Conservation (phyloP, 306 rosid genomes). For the Pueraria montana region DNA sequence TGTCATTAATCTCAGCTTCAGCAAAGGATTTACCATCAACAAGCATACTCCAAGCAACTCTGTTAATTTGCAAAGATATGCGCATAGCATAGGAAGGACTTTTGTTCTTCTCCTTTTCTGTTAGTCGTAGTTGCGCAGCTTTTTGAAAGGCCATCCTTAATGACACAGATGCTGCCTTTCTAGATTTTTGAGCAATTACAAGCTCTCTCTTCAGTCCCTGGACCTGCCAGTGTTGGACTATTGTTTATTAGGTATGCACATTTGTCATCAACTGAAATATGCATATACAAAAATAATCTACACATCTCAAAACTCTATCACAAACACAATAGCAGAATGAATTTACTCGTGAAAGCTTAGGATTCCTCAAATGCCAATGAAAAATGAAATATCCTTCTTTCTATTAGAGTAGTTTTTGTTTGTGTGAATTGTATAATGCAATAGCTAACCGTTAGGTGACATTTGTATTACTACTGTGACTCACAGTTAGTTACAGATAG, state of each 20-base stretch:
- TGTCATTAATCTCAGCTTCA: constrained; percentile 94
- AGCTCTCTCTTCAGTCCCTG: constrained; percentile 92
- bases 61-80: constrained; percentile 89
- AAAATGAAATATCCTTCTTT: constrained; percentile 14
- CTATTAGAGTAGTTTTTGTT: background rate
- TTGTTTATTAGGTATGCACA: constrained; percentile 32
- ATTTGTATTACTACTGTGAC: no score
- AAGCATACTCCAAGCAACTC: constrained; percentile 99
- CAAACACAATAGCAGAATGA: constrained; percentile 27
- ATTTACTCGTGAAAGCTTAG: constrained; percentile 23
- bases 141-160: constrained; percentile 87
- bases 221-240: constrained; percentile 67
- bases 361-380: constrained; percentile 25
- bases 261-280: constrained; percentile 26
- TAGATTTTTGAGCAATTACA: constrained; percentile 76
- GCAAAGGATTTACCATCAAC: constrained; percentile 99
- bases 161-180: constrained; percentile 88
- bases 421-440: background rate
- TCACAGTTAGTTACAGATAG: no score
- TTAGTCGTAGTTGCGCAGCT: constrained; percentile 88
- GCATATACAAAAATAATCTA: constrained; percentile 34
- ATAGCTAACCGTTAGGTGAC: no score
- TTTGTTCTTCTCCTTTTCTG: constrained; percentile 97
- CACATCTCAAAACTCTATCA: constrained; percentile 41
- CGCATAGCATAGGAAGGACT: constrained; percentile 99